phyloP scores from a whole-genome alignment of 768 basidiomycete genomes.

The Rhodotorula babjevae region DNA sequence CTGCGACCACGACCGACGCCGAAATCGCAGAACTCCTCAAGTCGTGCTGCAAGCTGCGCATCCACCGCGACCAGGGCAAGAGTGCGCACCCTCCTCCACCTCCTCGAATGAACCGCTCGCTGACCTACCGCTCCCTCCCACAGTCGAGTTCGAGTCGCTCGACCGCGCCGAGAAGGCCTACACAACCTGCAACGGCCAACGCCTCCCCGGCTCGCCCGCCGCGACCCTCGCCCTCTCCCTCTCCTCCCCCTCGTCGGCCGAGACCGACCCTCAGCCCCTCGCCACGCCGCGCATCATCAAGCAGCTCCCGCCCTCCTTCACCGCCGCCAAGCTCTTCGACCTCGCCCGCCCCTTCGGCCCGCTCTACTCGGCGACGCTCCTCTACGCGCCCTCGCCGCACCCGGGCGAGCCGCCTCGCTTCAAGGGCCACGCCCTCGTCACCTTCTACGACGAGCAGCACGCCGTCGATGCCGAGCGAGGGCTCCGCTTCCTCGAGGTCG shows the following conservation, averaged over 20 bases:
- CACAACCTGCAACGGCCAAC: slow-evolving; percentile 16
- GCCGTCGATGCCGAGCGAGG: slow-evolving; percentile 15
- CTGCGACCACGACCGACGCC: background rate
- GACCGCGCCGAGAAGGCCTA: slow-evolving; percentile 30
- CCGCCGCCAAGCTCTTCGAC: slow-evolving; percentile 73
- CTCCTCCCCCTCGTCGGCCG: slow-evolving; percentile 51
- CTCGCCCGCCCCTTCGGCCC: slow-evolving; percentile 79
- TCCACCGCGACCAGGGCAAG: background rate
- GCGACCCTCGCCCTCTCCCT: slow-evolving; percentile 13
- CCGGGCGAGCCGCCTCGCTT: slow-evolving; percentile 7
- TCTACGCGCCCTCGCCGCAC: slow-evolving; percentile 3
- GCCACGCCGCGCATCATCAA: slow-evolving; percentile 78
- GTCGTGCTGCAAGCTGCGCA: slow-evolving; percentile 16
- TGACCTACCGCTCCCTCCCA: background rate
- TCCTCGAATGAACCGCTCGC: background rate
- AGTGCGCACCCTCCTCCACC: background rate
- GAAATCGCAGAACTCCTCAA: slow-evolving; percentile 9
- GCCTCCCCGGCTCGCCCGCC: background rate
- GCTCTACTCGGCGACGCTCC: slow-evolving; percentile 46
- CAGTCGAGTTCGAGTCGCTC: slow-evolving; percentile 29
- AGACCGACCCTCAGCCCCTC: slow-evolving; percentile 63
- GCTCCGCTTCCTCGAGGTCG: slow-evolving; percentile 34
- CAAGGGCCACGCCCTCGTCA: slow-evolving; percentile 28
- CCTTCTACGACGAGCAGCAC: slow-evolving; percentile 45
- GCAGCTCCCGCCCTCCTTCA: slow-evolving; percentile 66